A percentile compares a stretch with the other conserved stretches of the same genome.
Evolutionary conservation across 768 basidiomycete genomes (phyloP).

Genomic region (Mycena floridula): DNA sequence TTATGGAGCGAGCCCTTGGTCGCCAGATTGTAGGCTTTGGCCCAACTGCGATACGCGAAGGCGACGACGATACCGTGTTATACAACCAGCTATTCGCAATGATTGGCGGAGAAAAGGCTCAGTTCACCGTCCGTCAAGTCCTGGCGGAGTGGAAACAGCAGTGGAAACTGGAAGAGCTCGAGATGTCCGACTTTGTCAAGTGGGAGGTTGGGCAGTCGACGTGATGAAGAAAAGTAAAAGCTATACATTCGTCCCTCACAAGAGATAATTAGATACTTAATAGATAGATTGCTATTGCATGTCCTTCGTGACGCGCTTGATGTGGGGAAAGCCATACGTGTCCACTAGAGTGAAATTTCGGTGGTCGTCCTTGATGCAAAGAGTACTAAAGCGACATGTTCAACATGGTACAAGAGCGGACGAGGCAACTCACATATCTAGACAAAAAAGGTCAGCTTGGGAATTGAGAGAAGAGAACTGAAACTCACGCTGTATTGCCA

Average conservation of each 20-base stretch:
- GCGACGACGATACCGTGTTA: slow-evolving; percentile 41
- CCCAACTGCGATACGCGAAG: slow-evolving; percentile 42
- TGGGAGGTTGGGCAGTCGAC: slow-evolving; percentile 22
- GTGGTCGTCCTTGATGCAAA: slow-evolving; percentile 57
- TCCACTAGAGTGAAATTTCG: slow-evolving; percentile 39
- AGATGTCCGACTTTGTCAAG: slow-evolving; percentile 20
- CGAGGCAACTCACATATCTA: slow-evolving; percentile 43
- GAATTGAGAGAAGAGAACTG: background rate
- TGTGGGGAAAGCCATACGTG: slow-evolving; percentile 41
- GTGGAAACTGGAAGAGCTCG: slow-evolving; percentile 33
- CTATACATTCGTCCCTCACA: background rate
- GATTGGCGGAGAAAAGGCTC: slow-evolving; percentile 49
- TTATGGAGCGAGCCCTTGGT: slow-evolving; percentile 69
- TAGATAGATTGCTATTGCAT: background rate
- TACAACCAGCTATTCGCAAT: slow-evolving; percentile 74
- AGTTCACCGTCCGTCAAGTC: slow-evolving; percentile 35
- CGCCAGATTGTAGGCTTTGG: slow-evolving; percentile 84
- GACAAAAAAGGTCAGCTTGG: slow-evolving; percentile 5
- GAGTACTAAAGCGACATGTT: slow-evolving; percentile 33
- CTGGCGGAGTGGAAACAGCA: slow-evolving; percentile 50
- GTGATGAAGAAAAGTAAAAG: slow-evolving; percentile 13
- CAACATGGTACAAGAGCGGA: slow-evolving; percentile 8
- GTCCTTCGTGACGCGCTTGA: slow-evolving; percentile 24
- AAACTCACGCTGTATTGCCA: slow-evolving; percentile 44
- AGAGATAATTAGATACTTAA: background rate